A percentile compares a stretch with the other conserved stretches of the same genome.
These are phyloP conservation scores for Rhypophila decipiens DNA, from an alignment of 495 filamentous ascomycete species.

Conservation along the genomic window DNA sequence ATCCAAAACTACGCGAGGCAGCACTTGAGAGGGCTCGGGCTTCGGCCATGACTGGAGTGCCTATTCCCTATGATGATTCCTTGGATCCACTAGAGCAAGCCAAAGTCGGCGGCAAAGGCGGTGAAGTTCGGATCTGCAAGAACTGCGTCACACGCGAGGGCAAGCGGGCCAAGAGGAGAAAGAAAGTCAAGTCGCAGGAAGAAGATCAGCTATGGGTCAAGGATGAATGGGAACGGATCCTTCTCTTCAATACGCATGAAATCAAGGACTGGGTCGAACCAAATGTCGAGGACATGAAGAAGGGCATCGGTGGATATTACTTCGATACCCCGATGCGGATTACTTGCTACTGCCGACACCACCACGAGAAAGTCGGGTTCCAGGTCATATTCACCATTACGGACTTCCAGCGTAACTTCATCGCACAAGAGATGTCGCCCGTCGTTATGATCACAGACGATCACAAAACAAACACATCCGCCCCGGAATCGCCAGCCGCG, in stretches of 20 bases:
- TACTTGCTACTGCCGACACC: slow-evolving; percentile 92
- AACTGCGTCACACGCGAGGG: slow-evolving; percentile 80
- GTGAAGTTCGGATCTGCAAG: slow-evolving; percentile 78
- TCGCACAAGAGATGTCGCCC: slow-evolving; percentile 78
- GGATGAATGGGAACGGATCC: slow-evolving; percentile 70
- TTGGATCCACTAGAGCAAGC: no score
- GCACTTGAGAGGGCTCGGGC: slow-evolving; percentile 60
- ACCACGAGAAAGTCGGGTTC: slow-evolving; percentile 85
- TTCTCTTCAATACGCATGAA: slow-evolving; percentile 92
- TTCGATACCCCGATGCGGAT: slow-evolving; percentile 90
- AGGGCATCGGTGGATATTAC: slow-evolving; percentile 44
- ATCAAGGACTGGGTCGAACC: slow-evolving; percentile 74
- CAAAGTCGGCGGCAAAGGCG: no score
- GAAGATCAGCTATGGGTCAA: slow-evolving; percentile 76
- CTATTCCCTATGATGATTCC: no score
- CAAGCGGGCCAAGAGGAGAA: slow-evolving; percentile 85
- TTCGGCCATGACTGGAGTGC: slow-evolving; percentile 9
- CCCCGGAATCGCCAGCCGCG: not conserved
- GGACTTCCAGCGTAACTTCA: slow-evolving; percentile 61
- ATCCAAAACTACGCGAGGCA: slow-evolving; percentile 51
- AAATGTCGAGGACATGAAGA: slow-evolving; percentile 40
- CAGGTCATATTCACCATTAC: slow-evolving; percentile 92
- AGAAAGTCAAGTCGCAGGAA: slow-evolving; percentile 79
- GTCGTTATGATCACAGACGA: slow-evolving; percentile 96
- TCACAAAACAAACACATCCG: slow-evolving; percentile 60